These are phyloP conservation scores for Arachis monticola DNA, from an alignment of 331 rosid species.

Conservation along the genomic window DNA sequence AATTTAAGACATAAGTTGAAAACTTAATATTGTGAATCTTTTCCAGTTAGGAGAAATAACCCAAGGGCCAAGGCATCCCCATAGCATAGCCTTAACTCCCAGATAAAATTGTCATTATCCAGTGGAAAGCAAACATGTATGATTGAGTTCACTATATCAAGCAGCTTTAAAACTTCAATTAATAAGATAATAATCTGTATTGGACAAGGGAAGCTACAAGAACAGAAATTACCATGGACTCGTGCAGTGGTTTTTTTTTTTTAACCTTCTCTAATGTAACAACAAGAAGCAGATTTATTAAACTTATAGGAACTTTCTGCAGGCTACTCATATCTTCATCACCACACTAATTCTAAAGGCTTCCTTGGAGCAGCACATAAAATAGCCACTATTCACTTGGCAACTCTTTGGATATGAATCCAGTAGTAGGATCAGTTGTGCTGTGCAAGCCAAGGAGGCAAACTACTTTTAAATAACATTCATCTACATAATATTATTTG, in stretches of 20 bases:
- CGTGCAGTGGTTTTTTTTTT: neutral
- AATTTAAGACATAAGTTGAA: conserved; percentile 31
- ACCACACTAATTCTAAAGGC: neutral
- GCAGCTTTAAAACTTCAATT: conserved; percentile 8
- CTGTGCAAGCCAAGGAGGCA: conserved; percentile 6
- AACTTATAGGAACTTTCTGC: neutral
- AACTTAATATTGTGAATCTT: conserved; percentile 6
- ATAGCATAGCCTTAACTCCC: neutral
- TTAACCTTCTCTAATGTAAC: neutral
- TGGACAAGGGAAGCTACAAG: neutral
- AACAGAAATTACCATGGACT: neutral
- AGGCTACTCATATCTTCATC: neutral
- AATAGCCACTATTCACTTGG: conserved; percentile 12
- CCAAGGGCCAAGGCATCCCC: neutral
- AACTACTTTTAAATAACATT: conserved; percentile 2
- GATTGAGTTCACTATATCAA: conserved; percentile 14
- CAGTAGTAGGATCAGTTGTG: conserved; percentile 1
- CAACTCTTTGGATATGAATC: neutral
- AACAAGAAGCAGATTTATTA: neutral
- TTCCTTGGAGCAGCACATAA: conserved; percentile 15
- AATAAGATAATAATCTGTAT: conserved; percentile 14
- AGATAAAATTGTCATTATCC: neutral
- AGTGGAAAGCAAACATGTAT: neutral
- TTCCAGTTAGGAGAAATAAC: conserved; percentile 5
- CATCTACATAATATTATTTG: conserved; percentile 15